Conservation (phyloP, 83 land plant species). For the Picea abies region DNA sequence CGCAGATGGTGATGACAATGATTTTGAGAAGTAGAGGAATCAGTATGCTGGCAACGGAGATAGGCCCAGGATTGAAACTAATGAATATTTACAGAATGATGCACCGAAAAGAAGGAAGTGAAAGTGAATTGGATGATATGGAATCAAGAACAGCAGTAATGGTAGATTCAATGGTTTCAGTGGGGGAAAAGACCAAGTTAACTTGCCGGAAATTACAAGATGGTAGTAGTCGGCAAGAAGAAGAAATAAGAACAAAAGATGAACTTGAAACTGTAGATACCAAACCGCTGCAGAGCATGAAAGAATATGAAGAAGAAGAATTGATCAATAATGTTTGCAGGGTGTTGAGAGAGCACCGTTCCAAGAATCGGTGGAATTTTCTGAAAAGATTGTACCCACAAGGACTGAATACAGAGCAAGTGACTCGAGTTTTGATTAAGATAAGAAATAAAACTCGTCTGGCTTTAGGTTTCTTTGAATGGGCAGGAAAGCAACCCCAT, state of each 20-base stretch:
- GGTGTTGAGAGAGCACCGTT: conserved; percentile 43
- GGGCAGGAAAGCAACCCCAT: conserved; percentile 18
- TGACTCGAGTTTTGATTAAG: conserved; percentile 36
- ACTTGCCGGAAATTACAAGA: background rate
- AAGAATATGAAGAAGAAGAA: conserved; percentile 21
- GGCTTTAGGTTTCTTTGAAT: conserved; percentile 58
- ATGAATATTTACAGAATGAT: background rate
- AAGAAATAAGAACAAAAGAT: conserved; percentile 2
- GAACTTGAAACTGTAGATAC: background rate
- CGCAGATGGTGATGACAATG: background rate
- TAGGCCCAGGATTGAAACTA: background rate
- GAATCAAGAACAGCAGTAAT: conserved; percentile 1
- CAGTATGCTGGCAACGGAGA: background rate
- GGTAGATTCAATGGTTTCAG: background rate
- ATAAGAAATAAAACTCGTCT: conserved; percentile 47
- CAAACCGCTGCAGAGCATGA: background rate
- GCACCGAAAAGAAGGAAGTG: background rate
- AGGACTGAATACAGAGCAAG: conserved; percentile 31
- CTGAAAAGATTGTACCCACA: conserved; percentile 27
- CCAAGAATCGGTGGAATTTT: conserved; percentile 44
- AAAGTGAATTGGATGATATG: background rate
- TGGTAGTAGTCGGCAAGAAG: background rate
- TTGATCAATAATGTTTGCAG: conserved; percentile 37
- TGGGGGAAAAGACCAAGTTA: background rate
- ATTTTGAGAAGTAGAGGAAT: background rate